phyloP scores from a whole-genome alignment of 345 rosid genomes.

The Moringa oleifera region DNA sequence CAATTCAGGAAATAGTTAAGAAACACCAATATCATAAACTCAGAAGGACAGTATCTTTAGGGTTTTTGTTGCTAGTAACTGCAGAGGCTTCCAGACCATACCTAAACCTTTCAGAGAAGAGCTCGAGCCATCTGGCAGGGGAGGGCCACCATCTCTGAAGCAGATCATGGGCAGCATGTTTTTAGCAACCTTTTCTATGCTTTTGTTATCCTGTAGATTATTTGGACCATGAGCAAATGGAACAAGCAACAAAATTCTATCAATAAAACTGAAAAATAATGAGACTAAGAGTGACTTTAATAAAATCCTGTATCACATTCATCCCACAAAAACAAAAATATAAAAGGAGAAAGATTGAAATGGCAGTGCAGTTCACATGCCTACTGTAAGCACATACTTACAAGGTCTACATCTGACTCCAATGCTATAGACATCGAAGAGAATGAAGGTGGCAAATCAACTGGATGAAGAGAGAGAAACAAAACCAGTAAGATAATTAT shows the following conservation, averaged over 20 bases:
- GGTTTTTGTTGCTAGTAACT: no score
- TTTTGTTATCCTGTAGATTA: slow-evolving; percentile 40
- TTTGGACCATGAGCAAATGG: background rate
- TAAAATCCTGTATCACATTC: no score
- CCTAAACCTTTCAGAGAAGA: slow-evolving; percentile 52
- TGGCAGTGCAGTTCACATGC: background rate
- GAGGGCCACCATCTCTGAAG: slow-evolving; percentile 93
- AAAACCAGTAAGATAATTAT: background rate
- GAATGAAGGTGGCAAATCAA: slow-evolving; percentile 94
- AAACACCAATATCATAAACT: no score
- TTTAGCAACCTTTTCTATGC: slow-evolving; percentile 38
- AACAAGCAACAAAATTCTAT: background rate
- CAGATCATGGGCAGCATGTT: slow-evolving; percentile 69
- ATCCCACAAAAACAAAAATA: no score
- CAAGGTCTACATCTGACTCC: slow-evolving; percentile 77
- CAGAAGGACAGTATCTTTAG: no score
- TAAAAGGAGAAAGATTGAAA: no score
- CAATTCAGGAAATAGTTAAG: no score
- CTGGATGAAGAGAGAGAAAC: slow-evolving; percentile 27
- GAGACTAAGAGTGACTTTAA: background rate
- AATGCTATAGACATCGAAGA: slow-evolving; percentile 64
- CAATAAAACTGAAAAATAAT: background rate
- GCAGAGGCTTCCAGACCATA: slow-evolving; percentile 18
- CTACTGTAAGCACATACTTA: slow-evolving; percentile 40
- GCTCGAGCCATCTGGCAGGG: slow-evolving; percentile 68